These are phyloP conservation scores for Penicillium corylophilum DNA, from an alignment of 2,329 filamentous ascomycete species.

Conservation along the genomic window DNA sequence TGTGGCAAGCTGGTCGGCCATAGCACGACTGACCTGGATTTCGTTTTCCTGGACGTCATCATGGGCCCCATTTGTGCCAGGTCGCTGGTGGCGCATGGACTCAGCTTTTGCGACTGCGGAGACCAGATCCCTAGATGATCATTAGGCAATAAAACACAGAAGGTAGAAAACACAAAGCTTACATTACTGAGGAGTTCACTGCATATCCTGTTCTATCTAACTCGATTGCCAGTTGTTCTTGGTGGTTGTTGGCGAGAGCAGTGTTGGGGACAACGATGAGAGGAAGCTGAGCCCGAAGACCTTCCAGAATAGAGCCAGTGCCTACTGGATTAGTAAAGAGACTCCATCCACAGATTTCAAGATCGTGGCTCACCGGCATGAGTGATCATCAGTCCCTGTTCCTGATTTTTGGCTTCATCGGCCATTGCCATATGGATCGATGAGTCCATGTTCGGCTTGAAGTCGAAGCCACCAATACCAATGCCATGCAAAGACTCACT, in stretches of 20 bases:
- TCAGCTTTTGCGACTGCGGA: background rate
- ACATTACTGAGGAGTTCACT: constrained; percentile 68
- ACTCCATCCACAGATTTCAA: background rate
- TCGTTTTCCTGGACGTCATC: background rate
- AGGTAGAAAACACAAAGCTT: constrained; percentile 30
- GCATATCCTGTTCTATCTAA: constrained; percentile 74
- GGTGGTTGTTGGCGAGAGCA: constrained; percentile 81
- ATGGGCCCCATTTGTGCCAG: background rate
- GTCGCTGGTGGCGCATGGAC: background rate
- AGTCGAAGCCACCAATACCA: constrained; percentile 63
- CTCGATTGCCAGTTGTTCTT: constrained; percentile 78
- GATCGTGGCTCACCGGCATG: constrained; percentile 68
- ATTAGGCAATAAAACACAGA: constrained; percentile 1
- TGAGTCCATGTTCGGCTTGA: constrained; percentile 60
- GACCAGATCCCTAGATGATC: constrained; percentile 3
- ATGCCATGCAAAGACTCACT: constrained; percentile 41
- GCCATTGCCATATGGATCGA: constrained; percentile 57
- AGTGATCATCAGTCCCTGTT: constrained; percentile 74
- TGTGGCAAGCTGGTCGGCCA: constrained; percentile 1
- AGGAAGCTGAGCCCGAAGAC: constrained; percentile 68
- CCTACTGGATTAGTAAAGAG: constrained; percentile 52
- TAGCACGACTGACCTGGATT: background rate
- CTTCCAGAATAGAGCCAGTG: constrained; percentile 85
- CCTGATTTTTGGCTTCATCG: constrained; percentile 38
- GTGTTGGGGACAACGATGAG: constrained; percentile 90